Conservation (phyloP, 257 asterid genomes). For the Rhazya stricta region DNA sequence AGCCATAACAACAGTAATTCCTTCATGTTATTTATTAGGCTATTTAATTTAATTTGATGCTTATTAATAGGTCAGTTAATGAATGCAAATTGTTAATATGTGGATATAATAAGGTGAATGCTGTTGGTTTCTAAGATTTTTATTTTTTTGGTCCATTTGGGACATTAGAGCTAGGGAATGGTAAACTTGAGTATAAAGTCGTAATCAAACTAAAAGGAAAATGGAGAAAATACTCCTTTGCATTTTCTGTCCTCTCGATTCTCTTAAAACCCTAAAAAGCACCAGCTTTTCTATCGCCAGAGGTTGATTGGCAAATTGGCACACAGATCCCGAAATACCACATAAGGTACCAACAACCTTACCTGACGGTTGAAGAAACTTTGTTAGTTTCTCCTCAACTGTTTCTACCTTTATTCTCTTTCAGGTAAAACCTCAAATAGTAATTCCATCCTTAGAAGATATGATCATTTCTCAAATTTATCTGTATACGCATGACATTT, state of each 20-base stretch:
- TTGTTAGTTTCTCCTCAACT: not conserved
- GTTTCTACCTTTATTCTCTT: not conserved
- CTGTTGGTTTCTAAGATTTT: too few relatives aligned
- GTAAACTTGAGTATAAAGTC: not conserved
- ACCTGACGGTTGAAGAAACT: not conserved
- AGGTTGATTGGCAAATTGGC: constrained; percentile 1
- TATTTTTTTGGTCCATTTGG: too few relatives aligned
- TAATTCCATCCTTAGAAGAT: not conserved
- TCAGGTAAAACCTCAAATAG: not conserved
- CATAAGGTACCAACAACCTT: not conserved
- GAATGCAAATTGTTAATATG: too few relatives aligned
- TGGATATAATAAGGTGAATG: too few relatives aligned
- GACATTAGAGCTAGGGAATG: too few relatives aligned
- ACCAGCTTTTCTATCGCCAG: not conserved
- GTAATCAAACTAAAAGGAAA: not conserved
- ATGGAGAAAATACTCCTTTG: not conserved
- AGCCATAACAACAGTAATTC: too few relatives aligned
- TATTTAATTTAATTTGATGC: too few relatives aligned
- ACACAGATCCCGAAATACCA: not conserved
- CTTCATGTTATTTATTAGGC: too few relatives aligned
- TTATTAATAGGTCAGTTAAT: too few relatives aligned
- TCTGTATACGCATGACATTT: not conserved
- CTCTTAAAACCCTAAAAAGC: not conserved
- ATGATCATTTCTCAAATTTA: not conserved
- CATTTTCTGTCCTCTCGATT: not conserved